Conservation (phyloP, 2,329 filamentous ascomycete genomes). For the Myotisia sp. region DNA sequence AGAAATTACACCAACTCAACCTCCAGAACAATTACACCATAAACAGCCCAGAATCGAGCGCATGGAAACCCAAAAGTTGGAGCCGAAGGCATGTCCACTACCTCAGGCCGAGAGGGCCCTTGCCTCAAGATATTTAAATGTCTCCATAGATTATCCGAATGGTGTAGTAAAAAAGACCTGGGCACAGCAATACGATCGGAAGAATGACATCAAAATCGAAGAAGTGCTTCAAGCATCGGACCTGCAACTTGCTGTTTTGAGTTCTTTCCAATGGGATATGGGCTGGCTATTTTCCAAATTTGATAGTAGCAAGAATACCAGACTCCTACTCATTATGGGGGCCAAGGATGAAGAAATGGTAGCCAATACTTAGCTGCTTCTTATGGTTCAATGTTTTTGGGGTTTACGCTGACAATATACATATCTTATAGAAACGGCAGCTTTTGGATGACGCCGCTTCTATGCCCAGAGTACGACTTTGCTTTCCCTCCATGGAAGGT, state of each 20-base stretch:
- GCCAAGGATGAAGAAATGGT: constrained; percentile 38
- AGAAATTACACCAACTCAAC: constrained; percentile 23
- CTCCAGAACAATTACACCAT: constrained; percentile 13
- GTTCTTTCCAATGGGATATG: constrained; percentile 75
- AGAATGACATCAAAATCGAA: constrained; percentile 71
- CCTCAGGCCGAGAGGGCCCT: not conserved
- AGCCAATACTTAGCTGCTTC: too few relatives aligned
- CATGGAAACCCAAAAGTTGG: not conserved
- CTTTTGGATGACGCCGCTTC: constrained; percentile 28
- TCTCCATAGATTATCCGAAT: constrained; percentile 35
- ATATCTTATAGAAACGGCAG: constrained; percentile 21
- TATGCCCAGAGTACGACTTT: constrained; percentile 45
- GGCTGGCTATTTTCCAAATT: constrained; percentile 66
- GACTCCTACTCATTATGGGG: constrained; percentile 50
- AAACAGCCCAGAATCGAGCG: constrained; percentile 14
- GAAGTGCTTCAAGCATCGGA: constrained; percentile 64
- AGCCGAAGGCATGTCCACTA: not conserved
- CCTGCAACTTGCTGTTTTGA: constrained; percentile 64
- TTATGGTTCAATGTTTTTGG: constrained; percentile 5
- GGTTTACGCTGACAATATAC: not conserved
- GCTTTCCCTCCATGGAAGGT: constrained; percentile 69
- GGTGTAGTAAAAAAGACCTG: constrained; percentile 74
- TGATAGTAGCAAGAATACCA: constrained; percentile 41
- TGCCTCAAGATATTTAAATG: too few relatives aligned
- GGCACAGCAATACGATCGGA: constrained; percentile 48